Base-by-base conservation (phyloP, 2,329 filamentous ascomycete genomes). In the Thelonectria discophora region DNA sequence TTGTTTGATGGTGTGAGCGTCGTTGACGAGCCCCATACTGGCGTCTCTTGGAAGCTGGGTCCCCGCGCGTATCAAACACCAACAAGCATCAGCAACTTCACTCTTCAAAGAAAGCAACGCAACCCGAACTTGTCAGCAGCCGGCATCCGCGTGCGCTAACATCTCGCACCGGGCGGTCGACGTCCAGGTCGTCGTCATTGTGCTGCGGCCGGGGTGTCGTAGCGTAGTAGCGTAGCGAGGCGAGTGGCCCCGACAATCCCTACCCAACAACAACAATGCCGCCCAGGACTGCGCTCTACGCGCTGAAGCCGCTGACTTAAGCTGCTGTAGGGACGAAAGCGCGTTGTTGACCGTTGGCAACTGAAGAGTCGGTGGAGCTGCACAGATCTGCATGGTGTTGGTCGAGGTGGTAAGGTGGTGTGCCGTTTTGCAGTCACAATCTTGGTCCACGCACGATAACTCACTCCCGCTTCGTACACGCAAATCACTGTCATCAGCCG, bases 161-260 rank as follows among this genome's bases (percentile, higher is more conserved):
- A 61, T 61, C 55, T 55, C 40, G 54, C 49, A 34, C 24, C n/a
- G 30, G 37, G 50, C 45, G 30, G 37, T 30, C 34, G 39, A 40
- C 51, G 46, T n/a, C n/a, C n/a, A n/a, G n/a, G n/a, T 46, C 48
- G 65, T 59, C 65, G 60, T 66, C 63, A 69, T 65, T 64, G 51
- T 55, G 62, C 58, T 62, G 62, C 58, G 64, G 47, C 54, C 24
- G 55, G 21, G 47, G 45, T 40, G 49, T 55, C 48, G 58, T 53
- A 58, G 59, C 45, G 58, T 55, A 54, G 58, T 53, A 58, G 59
- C 45, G 58, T 55, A 55, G 45, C 15, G 45, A n/a, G 15, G 40
- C 17, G 40, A 59, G 59, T 50, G 62, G 51, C 47, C 39, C 51
- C 56, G 43, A 51, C 52, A 30, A 40, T 32, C 43, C 49, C 49